A percentile compares a stretch with the other conserved stretches of the same genome.
Conservation (phyloP, 371 early-diverging fungal species). For the Circinella minor region DNA sequence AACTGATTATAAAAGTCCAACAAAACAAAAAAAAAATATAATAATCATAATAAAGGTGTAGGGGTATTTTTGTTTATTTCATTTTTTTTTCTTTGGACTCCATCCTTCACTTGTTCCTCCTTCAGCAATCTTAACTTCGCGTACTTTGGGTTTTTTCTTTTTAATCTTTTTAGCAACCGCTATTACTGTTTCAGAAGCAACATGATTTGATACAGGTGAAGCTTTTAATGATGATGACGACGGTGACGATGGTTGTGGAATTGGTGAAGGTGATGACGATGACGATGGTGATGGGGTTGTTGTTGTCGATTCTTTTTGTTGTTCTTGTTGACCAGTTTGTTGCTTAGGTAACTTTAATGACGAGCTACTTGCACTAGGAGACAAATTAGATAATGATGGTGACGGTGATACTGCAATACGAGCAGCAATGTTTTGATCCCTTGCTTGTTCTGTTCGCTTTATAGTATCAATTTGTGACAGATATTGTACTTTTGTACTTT, state of each 20-base stretch:
- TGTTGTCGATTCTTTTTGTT: background rate
- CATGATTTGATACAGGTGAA: conserved; percentile 1
- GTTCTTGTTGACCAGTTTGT: background rate
- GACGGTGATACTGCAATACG: conserved; percentile 17
- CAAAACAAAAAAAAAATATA: too few relatives aligned
- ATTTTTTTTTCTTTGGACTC: conserved; percentile 12
- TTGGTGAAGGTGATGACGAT: background rate
- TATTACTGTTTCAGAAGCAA: conserved; percentile 10
- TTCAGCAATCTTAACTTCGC: conserved; percentile 25
- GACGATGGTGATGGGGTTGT: background rate
- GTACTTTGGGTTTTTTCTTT: conserved; percentile 38
- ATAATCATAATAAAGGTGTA: too few relatives aligned
- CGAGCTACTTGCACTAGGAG: conserved; percentile 5
- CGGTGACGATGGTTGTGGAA: conserved; percentile 2
- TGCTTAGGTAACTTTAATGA: conserved; percentile 4
- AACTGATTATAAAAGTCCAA: too few relatives aligned
- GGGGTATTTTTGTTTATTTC: background rate
- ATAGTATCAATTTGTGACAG: conserved; percentile 41
- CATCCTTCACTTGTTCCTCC: conserved; percentile 3
- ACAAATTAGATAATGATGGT: conserved; percentile 2
- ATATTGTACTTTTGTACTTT: conserved; percentile 32
- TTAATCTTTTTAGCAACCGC: conserved; percentile 19
- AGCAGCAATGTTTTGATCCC: conserved; percentile 42
- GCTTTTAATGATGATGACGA: conserved; percentile 3
- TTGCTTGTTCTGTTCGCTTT: conserved; percentile 37